Percentiles rank a stretch among this genome's conserved stretches.
phyloP scores from a whole-genome alignment of 371 early-diverging fungal genomes.

The Syncephalastrum contaminatum region DNA sequence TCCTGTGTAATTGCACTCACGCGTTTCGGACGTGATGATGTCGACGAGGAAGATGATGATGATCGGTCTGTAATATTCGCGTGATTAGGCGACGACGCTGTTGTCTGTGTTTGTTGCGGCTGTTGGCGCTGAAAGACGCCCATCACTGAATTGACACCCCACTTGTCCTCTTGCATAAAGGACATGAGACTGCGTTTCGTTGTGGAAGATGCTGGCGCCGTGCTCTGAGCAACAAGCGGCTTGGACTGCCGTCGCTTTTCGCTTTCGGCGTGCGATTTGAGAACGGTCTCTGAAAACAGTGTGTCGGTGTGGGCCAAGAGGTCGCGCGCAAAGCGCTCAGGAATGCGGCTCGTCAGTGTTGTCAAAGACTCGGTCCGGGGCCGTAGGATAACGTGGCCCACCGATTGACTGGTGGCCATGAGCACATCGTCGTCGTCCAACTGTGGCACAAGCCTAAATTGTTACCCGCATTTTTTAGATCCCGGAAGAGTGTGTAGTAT shows the following conservation, averaged over 20 bases:
- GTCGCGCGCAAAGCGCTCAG: slow-evolving; percentile 47
- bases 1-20: slow-evolving; percentile 25
- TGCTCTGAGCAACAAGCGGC: slow-evolving; percentile 21
- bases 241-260: slow-evolving; percentile 38
- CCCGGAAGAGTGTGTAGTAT: neutral
- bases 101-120: no score
- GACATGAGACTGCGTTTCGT: slow-evolving; percentile 34
- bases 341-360: slow-evolving; percentile 55
- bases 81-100: neutral
- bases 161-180: slow-evolving; percentile 29
- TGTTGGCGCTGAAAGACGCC: slow-evolving; percentile 32
- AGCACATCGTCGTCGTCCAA: slow-evolving; percentile 8
- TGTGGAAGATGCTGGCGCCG: slow-evolving; percentile 8
- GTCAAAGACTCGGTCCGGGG: slow-evolving; percentile 48
- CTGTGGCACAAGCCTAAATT: slow-evolving; percentile 1
- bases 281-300: slow-evolving; percentile 33
- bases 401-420: slow-evolving; percentile 38
- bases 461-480: neutral
- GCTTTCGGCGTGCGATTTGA: slow-evolving; percentile 36
- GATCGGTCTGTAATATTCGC: neutral
- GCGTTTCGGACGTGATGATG: slow-evolving; percentile 15
- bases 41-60: slow-evolving; percentile 12
- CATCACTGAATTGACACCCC: slow-evolving; percentile 29
- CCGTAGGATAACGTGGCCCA: slow-evolving; percentile 59
- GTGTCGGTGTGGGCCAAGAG: slow-evolving; percentile 38